A percentile compares a stretch with the other conserved stretches of the same genome.
These are phyloP conservation scores for Sclerotinia borealis DNA, from an alignment of 2,329 filamentous ascomycete species.

Conservation along the genomic window DNA sequence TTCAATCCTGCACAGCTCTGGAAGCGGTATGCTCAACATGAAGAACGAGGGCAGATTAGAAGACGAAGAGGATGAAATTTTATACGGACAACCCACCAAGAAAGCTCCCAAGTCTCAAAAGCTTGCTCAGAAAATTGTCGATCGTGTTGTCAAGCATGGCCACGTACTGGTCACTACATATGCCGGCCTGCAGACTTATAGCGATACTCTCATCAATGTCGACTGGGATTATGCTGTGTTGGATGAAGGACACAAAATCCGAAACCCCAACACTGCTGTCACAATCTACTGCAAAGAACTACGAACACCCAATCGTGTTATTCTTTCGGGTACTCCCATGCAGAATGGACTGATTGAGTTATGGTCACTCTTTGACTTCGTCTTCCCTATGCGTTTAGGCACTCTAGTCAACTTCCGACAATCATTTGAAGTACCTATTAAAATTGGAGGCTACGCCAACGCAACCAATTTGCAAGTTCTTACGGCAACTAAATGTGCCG, in stretches of 20 bases:
- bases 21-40: slow-evolving; percentile 91
- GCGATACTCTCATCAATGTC: slow-evolving; percentile 71
- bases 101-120: slow-evolving; percentile 52
- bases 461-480: slow-evolving; percentile 91
- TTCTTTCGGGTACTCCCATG: slow-evolving; percentile 93
- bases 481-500: slow-evolving; percentile 89
- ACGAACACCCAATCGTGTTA: slow-evolving; percentile 81
- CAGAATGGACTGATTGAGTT: slow-evolving; percentile 94
- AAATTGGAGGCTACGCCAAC: slow-evolving; percentile 88
- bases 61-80: slow-evolving; percentile 43
- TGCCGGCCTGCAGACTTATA: slow-evolving; percentile 88
- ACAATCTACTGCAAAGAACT: slow-evolving; percentile 94
- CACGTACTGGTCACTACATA: slow-evolving; percentile 96
- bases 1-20: slow-evolving; percentile 89
- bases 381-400: slow-evolving; percentile 92
- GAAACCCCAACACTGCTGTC: slow-evolving; percentile 91
- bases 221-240: slow-evolving; percentile 92
- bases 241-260: slow-evolving; percentile 96
- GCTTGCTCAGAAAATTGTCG: slow-evolving; percentile 72
- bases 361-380: slow-evolving; percentile 97
- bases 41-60: slow-evolving; percentile 55
- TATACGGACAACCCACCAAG: slow-evolving; percentile 38
- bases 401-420: slow-evolving; percentile 85
- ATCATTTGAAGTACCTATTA: slow-evolving; percentile 91
- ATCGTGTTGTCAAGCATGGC: slow-evolving; percentile 74